Base-by-base conservation (phyloP, 2,329 filamentous ascomycete genomes). In the Aspergillus amoenus region DNA sequence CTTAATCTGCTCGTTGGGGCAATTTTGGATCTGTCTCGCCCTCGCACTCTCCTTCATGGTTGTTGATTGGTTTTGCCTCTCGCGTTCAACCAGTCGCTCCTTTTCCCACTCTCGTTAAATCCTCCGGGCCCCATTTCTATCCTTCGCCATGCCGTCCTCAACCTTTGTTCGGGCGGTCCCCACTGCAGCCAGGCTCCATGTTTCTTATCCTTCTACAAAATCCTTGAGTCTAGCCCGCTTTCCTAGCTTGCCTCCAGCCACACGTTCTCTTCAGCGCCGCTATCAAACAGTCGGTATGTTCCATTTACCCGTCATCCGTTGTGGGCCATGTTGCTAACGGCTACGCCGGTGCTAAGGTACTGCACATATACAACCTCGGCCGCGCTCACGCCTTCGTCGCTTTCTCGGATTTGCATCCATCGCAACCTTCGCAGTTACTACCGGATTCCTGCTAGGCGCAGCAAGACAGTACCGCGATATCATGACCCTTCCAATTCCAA, bases 401-500 rank as follows among this genome's bases (percentile, higher is more conserved):
- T 60, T 71, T 52, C 50, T 72, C 18, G 73, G 74, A 47, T 75
- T 76, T 60, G 66, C 70, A 7, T 64, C 67, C 4, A 69, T 77
- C 52, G 73, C 73, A 4, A 46, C 70, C 34, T 30, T 74, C 52
- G 67, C 73, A 21, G 75, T 73, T 55, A 47, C 65, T 30, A 56
- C 68, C 32, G 74, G 74, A 21, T 49, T 70, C 21, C 8, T 30
- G 27, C 8, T 30, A 30, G 27, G 27, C 27, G 27, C 27, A 8
- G 27, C 27, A 8, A 9, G 8, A 11, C 9, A 9, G 9, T 64
- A 68, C 51, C 58, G 65, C 24, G 56, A 61, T 57, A 67, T 75
- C 56, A 76, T 76, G 72, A 62, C 70, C n/a, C 64, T 62, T 46
- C 55, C 65, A n/a, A 64, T 76, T 3, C 82, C 83, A 62, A 83